A percentile compares a stretch with the other conserved stretches of the same genome.
These are phyloP conservation scores for Oxyria digyna DNA, from an alignment of 148 eudicot species.

Conservation along the genomic window DNA sequence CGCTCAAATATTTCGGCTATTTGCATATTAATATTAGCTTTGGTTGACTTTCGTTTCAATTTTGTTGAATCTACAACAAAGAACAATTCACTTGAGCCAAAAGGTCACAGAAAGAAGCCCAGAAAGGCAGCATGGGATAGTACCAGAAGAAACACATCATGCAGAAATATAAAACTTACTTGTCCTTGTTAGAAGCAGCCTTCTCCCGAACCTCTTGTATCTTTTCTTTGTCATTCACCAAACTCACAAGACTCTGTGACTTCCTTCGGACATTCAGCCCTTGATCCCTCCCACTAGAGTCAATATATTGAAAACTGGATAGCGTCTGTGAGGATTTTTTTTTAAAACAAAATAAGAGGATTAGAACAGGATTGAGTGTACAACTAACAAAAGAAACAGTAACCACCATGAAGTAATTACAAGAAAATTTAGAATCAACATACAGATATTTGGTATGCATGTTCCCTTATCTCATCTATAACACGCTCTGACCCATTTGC, in stretches of 20 bases:
- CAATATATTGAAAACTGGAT: slow-evolving; percentile 89
- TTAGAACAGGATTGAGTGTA: background rate
- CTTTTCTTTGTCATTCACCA: slow-evolving; percentile 92
- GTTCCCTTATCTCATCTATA: slow-evolving; percentile 92
- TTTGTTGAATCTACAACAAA: background rate
- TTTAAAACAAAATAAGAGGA: slow-evolving; percentile 5
- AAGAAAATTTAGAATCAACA: slow-evolving; percentile 8
- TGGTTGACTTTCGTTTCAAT: background rate
- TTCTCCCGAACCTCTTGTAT: slow-evolving; percentile 89
- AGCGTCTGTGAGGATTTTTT: slow-evolving; percentile 44
- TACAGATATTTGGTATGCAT: slow-evolving; percentile 86
- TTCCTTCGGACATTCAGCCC: slow-evolving; percentile 88
- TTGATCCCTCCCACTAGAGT: slow-evolving; percentile 89
- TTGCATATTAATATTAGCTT: background rate
- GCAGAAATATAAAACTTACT: slow-evolving; percentile 37
- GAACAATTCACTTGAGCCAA: background rate
- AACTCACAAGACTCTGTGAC: slow-evolving; percentile 79
- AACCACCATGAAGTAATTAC: slow-evolving; percentile 3
- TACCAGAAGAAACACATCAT: background rate
- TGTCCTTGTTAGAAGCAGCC: slow-evolving; percentile 89
- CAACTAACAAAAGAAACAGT: background rate
- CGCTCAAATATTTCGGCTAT: background rate
- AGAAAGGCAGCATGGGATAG: background rate
- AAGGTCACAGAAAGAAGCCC: background rate
- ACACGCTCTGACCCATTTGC: slow-evolving; percentile 95